These are phyloP conservation scores for Geotrichum klebahnii DNA, from an alignment of 1,139 yeast species.

Conservation along the genomic window DNA sequence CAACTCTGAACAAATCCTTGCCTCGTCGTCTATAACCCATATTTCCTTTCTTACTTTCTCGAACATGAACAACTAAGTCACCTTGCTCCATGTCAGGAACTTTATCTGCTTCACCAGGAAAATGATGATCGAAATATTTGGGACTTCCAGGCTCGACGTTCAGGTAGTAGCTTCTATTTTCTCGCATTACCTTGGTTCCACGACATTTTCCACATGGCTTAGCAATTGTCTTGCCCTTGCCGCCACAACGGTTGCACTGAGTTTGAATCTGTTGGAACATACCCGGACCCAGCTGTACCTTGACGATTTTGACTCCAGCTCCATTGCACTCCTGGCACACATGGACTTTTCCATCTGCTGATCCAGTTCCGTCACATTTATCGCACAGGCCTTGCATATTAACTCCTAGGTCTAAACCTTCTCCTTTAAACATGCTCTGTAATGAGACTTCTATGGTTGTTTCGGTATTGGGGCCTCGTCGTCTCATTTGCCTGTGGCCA, in stretches of 20 bases:
- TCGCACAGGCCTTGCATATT: constrained; percentile 72
- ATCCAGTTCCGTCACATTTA: constrained; percentile 77
- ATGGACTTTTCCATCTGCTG: constrained; percentile 67
- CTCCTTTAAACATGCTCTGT: constrained; percentile 67
- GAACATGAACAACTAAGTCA: constrained; percentile 58
- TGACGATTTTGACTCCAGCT: constrained; percentile 60
- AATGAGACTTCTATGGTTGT: constrained; percentile 56
- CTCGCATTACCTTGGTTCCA: constrained; percentile 63
- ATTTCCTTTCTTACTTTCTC: constrained; percentile 42
- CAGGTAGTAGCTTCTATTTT: constrained; percentile 54
- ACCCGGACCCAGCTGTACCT: constrained; percentile 80
- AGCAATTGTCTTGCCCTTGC: constrained; percentile 64
- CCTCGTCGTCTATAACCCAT: constrained; percentile 86
- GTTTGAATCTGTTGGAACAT: constrained; percentile 83
- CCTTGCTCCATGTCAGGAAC: constrained; percentile 81
- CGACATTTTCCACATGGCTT: constrained; percentile 63
- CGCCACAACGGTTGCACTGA: constrained; percentile 74
- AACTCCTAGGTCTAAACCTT: constrained; percentile 55
- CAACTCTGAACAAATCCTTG: constrained; percentile 71
- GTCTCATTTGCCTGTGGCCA: constrained; percentile 41
- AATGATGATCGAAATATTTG: constrained; percentile 54
- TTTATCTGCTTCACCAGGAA: constrained; percentile 78
- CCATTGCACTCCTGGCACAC: constrained; percentile 71
- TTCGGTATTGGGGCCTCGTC: constrained; percentile 59
- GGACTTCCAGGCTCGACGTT: constrained; percentile 68